phyloP scores from a whole-genome alignment of 2,329 filamentous ascomycete genomes.

The Neofusicoccum umdonicola region DNA sequence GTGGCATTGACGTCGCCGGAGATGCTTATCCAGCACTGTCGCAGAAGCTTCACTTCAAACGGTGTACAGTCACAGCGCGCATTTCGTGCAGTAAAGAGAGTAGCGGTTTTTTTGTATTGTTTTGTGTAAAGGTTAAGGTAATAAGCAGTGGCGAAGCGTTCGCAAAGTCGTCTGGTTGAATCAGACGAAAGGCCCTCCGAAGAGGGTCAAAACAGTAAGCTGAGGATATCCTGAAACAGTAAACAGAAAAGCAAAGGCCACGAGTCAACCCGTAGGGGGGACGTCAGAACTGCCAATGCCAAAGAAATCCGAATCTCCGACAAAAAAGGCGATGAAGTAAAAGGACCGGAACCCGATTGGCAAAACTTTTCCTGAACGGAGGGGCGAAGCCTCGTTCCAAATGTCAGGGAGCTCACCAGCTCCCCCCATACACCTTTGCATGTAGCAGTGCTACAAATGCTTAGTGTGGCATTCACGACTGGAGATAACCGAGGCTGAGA shows the following conservation, averaged over 20 bases:
- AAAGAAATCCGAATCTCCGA: slow-evolving; percentile 20
- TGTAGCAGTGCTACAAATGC: slow-evolving; percentile 25
- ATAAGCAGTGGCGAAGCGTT: background rate
- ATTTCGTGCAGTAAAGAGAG: background rate
- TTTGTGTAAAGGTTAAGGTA: background rate
- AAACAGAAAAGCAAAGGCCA: slow-evolving; percentile 31
- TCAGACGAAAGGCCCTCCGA: background rate
- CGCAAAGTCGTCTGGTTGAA: background rate
- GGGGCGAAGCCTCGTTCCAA: slow-evolving; percentile 19
- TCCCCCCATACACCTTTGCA: slow-evolving; percentile 30
- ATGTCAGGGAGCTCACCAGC: slow-evolving; percentile 32
- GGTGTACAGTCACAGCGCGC: background rate
- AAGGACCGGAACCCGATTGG: background rate
- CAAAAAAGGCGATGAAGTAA: slow-evolving; percentile 15
- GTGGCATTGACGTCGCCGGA: background rate
- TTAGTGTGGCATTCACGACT: slow-evolving; percentile 31
- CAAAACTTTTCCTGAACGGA: slow-evolving; percentile 10
- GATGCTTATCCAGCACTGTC: no score
- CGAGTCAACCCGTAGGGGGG: slow-evolving; percentile 52
- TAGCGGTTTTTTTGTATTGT: slow-evolving; percentile 5
- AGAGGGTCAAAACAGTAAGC: background rate
- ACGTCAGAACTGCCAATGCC: slow-evolving; percentile 49
- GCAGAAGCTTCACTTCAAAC: no score
- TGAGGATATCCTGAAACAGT: background rate
- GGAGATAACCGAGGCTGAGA: slow-evolving; percentile 30